phyloP scores from a whole-genome alignment of 2,329 filamentous ascomycete genomes.

The Fusarium bulbicola region DNA sequence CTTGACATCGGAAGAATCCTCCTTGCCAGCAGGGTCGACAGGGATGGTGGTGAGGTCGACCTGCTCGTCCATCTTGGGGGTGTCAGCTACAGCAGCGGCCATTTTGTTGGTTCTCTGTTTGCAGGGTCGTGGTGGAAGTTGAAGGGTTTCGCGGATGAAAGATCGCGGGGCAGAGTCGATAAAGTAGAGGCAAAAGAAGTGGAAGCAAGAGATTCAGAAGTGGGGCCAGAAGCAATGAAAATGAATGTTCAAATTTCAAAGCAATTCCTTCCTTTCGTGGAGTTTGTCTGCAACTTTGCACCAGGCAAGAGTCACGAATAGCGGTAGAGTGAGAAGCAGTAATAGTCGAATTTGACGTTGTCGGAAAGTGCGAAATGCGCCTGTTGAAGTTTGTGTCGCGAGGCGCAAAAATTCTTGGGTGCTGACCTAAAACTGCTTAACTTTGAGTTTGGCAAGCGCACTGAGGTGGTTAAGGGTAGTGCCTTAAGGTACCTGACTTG shows the following conservation, averaged over 20 bases:
- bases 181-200: slow-evolving; percentile 30
- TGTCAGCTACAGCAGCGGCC: slow-evolving; percentile 48
- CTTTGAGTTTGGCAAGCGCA: slow-evolving; percentile 14
- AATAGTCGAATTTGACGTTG: slow-evolving; percentile 27
- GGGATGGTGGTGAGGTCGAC: slow-evolving; percentile 75
- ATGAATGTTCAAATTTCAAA: slow-evolving; percentile 34
- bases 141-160: slow-evolving; percentile 24
- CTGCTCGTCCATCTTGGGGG: slow-evolving; percentile 58
- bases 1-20: slow-evolving; percentile 60
- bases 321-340: background rate
- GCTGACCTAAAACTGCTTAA: slow-evolving; percentile 36
- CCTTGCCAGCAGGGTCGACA: slow-evolving; percentile 70
- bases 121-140: slow-evolving; percentile 10
- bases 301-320: slow-evolving; percentile 49
- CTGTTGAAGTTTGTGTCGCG: slow-evolving; percentile 34
- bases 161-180: slow-evolving; percentile 45
- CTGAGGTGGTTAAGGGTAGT: background rate
- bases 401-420: slow-evolving; percentile 41
- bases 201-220: slow-evolving; percentile 32
- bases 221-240: slow-evolving; percentile 31
- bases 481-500: background rate
- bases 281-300: slow-evolving; percentile 46
- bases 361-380: slow-evolving; percentile 34
- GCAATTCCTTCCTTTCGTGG: slow-evolving; percentile 40
- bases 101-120: slow-evolving; percentile 43